These are phyloP conservation scores for Wallacemonas sp. DNA, from an alignment of 208 protist species.

Conservation along the genomic window DNA sequence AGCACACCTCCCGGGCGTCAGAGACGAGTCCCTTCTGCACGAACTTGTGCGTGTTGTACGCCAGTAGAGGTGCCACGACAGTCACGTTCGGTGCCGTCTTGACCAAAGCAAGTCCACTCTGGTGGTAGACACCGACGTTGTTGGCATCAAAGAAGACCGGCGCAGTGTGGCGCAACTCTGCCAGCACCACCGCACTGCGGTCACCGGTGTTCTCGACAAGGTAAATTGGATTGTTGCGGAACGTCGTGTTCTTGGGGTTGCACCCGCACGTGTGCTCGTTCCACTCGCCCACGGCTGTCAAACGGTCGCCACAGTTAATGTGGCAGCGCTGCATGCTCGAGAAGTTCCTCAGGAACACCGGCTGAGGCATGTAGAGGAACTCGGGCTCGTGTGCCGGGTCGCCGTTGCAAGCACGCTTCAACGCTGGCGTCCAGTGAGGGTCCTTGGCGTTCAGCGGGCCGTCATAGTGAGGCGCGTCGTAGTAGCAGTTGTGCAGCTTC, in stretches of 20 bases:
- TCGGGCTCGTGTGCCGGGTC: conserved; percentile 38
- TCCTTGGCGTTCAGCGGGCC: conserved; percentile 59
- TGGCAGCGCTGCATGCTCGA: conserved; percentile 76
- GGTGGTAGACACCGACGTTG: conserved; percentile 29
- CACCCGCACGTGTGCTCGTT: conserved; percentile 56
- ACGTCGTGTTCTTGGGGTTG: conserved; percentile 77
- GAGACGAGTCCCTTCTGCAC: conserved; percentile 40
- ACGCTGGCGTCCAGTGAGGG: conserved; percentile 52
- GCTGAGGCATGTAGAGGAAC: conserved; percentile 70
- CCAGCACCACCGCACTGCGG: conserved; percentile 56
- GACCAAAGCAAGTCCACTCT: conserved; percentile 8
- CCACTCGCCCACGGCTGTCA: conserved; percentile 64
- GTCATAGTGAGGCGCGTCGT: conserved; percentile 46
- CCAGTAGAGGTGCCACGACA: conserved; percentile 21
- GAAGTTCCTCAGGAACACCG: conserved; percentile 77
- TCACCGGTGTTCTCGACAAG: conserved; percentile 80
- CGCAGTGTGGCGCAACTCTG: conserved; percentile 67
- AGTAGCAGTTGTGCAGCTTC: conserved; percentile 75
- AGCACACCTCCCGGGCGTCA: conserved; percentile 50
- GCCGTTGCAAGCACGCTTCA: conserved; percentile 57
- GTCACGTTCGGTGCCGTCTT: conserved; percentile 34
- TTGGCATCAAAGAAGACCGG: conserved; percentile 65
- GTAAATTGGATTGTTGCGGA: conserved; percentile 89
- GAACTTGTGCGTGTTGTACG: conserved; percentile 42
- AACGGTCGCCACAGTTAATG: conserved; percentile 85